These are phyloP conservation scores for Coemansia sp. DNA, from an alignment of 192 early-diverging fungal genomes.

Conservation along the genomic window DNA sequence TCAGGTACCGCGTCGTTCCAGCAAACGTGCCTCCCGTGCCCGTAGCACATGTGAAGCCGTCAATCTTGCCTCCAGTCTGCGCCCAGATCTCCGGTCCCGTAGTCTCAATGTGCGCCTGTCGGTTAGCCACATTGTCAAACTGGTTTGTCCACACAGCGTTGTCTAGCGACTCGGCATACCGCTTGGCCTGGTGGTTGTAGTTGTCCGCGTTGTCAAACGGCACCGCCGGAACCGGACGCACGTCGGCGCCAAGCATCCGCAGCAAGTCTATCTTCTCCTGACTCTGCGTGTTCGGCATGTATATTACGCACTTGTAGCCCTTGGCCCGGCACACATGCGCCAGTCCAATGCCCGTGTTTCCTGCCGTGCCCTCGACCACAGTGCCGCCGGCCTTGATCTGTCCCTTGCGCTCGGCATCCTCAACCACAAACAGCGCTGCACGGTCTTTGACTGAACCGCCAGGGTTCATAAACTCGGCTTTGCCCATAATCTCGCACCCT, in stretches of 20 bases:
- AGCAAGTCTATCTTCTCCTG: conserved; percentile 94
- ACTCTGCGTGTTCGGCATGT: conserved; percentile 96
- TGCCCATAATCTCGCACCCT: conserved; percentile 85
- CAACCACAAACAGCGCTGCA: conserved; percentile 89
- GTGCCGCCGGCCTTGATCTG: conserved; percentile 85
- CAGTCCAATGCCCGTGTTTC: conserved; percentile 95
- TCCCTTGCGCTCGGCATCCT: conserved; percentile 89
- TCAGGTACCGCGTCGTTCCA: conserved; percentile 78
- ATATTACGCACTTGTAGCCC: conserved; percentile 95
- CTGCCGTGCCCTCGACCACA: conserved; percentile 83
- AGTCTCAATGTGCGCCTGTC: conserved; percentile 90
- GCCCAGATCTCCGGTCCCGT: conserved; percentile 94
- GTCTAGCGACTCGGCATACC: conserved; percentile 71
- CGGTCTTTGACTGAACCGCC: conserved; percentile 97
- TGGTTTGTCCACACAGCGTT: conserved; percentile 98
- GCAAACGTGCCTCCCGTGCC: conserved; percentile 93
- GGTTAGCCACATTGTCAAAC: conserved; percentile 92
- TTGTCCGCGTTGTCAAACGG: conserved; percentile 89
- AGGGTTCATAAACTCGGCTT: conserved; percentile 98
- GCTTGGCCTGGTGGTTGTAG: conserved; percentile 91
- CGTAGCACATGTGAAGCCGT: conserved; percentile 90
- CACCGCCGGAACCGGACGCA: conserved; percentile 89
- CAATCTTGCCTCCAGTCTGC: conserved; percentile 77
- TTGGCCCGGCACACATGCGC: conserved; percentile 91
- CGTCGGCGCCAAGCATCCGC: conserved; percentile 90